Percentiles rank a stretch among this genome's conserved stretches.
Conservation (phyloP, 2,329 filamentous ascomycete genomes). For the Cadophora gregata region DNA sequence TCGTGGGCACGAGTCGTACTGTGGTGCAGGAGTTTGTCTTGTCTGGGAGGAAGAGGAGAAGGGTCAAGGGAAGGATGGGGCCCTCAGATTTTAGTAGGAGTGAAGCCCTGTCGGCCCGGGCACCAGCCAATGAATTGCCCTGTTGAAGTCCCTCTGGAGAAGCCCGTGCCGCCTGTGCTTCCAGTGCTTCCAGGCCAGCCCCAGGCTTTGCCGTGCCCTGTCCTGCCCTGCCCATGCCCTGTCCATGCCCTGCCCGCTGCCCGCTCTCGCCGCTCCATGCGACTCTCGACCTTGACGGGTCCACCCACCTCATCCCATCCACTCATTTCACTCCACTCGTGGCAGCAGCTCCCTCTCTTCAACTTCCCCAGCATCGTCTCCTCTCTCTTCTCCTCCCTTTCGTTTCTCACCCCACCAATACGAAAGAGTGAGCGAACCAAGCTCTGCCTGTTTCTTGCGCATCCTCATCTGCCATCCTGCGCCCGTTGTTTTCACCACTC, state of each 20-base stretch:
- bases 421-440: neutral
- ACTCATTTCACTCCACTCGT: neutral
- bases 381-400: neutral
- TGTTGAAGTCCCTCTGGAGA: neutral
- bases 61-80: neutral
- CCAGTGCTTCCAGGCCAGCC: neutral
- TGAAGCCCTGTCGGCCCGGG: neutral
- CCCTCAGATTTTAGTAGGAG: slow-evolving; percentile 2
- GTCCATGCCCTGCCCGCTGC: neutral
- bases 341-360: neutral
- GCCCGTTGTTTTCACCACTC: neutral
- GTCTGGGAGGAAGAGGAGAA: neutral
- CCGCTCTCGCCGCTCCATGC: neutral
- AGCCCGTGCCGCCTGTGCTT: neutral
- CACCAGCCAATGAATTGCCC: neutral
- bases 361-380: neutral
- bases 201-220: neutral
- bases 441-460: neutral
- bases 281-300: neutral
- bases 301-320: neutral
- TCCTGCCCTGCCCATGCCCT: neutral
- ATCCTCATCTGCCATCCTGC: neutral
- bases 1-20: neutral
- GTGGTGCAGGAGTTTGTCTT: neutral
- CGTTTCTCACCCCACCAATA: neutral